Conservation (phyloP, 2,329 filamentous ascomycete genomes). For the Periglandula ipomoeae region DNA sequence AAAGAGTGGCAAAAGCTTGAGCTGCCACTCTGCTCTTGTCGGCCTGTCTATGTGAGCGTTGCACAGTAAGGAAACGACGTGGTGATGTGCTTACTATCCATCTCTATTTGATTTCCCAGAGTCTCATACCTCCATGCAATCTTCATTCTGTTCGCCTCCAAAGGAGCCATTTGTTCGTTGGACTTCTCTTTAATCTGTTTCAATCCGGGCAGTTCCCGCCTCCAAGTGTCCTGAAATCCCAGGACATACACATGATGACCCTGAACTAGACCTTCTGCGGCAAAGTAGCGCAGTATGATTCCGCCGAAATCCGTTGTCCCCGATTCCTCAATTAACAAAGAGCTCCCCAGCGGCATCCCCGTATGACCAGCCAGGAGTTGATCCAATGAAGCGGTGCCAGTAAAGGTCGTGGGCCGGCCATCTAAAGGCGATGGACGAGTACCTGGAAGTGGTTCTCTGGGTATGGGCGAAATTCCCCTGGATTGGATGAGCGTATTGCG, state of each 20-base stretch:
- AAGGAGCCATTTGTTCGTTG: constrained; percentile 28
- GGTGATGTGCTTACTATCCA: not conserved
- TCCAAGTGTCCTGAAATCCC: constrained; percentile 72
- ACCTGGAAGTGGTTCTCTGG: constrained; percentile 31
- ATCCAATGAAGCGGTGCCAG: constrained; percentile 80
- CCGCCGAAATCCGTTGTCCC: constrained; percentile 93
- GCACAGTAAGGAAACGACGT: not conserved
- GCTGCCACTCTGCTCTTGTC: not conserved
- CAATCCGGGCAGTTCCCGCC: constrained; percentile 71
- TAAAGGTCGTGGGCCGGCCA: constrained; percentile 81
- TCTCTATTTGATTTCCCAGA: constrained; percentile 46
- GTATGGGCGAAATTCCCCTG: constrained; percentile 13
- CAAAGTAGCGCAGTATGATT: constrained; percentile 76
- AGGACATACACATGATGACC: constrained; percentile 83
- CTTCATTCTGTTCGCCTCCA: constrained; percentile 74
- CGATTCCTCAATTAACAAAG: constrained; percentile 73
- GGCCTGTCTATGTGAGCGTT: constrained; percentile 4
- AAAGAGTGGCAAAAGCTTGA: constrained; percentile 60
- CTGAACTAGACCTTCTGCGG: constrained; percentile 85
- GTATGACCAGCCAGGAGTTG: constrained; percentile 76
- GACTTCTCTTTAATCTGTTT: constrained; percentile 29
- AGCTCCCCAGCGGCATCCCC: constrained; percentile 73
- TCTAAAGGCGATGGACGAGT: constrained; percentile 82
- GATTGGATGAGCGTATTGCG: constrained; percentile 42
- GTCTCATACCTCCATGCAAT: constrained; percentile 97